A percentile compares a stretch with the other conserved stretches of the same genome.
These are phyloP conservation scores for Shiraia bambusicola DNA, from an alignment of 2,329 filamentous ascomycete species.

Conservation along the genomic window DNA sequence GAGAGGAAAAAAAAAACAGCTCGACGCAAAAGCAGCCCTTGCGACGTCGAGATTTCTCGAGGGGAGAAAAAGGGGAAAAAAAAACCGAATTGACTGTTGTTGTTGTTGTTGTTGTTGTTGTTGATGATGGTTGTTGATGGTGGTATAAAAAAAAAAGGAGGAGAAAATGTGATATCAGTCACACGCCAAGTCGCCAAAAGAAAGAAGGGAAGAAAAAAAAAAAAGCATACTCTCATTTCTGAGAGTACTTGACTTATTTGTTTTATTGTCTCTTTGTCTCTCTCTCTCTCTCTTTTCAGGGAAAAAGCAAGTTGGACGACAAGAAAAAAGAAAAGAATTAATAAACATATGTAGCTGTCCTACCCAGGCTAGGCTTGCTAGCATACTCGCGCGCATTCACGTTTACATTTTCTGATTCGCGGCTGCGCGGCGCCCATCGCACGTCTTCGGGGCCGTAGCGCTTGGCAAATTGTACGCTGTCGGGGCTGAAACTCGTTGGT, in stretches of 20 bases:
- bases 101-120: conserved; percentile 3
- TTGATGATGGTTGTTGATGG: not conserved
- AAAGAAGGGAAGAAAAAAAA: not conserved
- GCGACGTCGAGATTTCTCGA: conserved; percentile 5
- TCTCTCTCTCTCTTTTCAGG: not conserved
- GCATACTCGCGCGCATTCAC: conserved; percentile 19
- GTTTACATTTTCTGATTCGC: no score
- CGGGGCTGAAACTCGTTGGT: conserved; percentile 32
- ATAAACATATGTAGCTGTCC: conserved; percentile 34
- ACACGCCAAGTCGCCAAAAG: not conserved
- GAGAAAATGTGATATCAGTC: not conserved
- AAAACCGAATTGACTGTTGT: not conserved
- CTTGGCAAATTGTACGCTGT: conserved; percentile 33
- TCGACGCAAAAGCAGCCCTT: conserved; percentile 4
- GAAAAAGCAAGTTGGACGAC: no score
- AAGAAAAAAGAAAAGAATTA: conserved; percentile 9
- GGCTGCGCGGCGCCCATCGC: conserved; percentile 26
- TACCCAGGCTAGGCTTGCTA: conserved; percentile 27
- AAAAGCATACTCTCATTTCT: conserved; percentile 1
- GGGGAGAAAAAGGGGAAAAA: not conserved
- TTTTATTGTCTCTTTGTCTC: not conserved
- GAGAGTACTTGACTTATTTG: not conserved
- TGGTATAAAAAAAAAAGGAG: not conserved
- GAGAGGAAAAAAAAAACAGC: not conserved
- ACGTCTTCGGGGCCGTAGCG: conserved; percentile 43